Evolutionary conservation across 306 rosid species (phyloP), one percentile per base, ranked within the genome.

Genomic region (Castanopsis chinensis): DNA sequence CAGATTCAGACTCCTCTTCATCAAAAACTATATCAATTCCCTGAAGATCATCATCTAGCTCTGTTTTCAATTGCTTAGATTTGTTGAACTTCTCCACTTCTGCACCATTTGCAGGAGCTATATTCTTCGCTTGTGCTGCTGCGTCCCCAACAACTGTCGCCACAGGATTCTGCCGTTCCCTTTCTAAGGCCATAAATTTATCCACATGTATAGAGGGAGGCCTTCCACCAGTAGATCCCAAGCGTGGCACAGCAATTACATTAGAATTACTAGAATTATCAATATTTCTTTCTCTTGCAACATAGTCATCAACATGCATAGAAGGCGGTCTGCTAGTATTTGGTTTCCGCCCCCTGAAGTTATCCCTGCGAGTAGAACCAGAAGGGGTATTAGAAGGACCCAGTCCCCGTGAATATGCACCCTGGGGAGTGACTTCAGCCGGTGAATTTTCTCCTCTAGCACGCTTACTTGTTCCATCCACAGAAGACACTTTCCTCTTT

Each of bases 321-420:
- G 99, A 95, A 63, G 99, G 99, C 2, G 99, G 99, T 85, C 99
- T 80, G 89, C 99, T 95, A 76, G 98, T 95, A 89, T 95, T 95
- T 64, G 99, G 99, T 87, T 95, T 95, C 79, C 98, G 97, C 89
- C 90, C 97, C 89, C 99, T 88, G 79, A 95, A 95, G 60, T 91
- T 81, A 87, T 95, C 99, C 87, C 99, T 85, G 25, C 99, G 99
- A 27, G 97, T 84, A 69, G 99, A 93, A 82, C 91, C 98, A 52
- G 98, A 86, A 68, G 98, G 79, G 73, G 87, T 85, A 79, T 89
- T 52, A 70, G 97, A 82, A 27, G 84, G 86, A 17, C 90, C 85
- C 52, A 81, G 2, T 30, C 93, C 99, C 58, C 99, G 89, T 33
- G 90, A 61, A 90, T 87, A 94, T 73, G 91, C 61, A 87, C 75